phyloP scores from a whole-genome alignment of 2,329 filamentous ascomycete genomes.

The Colletotrichum sp. region DNA sequence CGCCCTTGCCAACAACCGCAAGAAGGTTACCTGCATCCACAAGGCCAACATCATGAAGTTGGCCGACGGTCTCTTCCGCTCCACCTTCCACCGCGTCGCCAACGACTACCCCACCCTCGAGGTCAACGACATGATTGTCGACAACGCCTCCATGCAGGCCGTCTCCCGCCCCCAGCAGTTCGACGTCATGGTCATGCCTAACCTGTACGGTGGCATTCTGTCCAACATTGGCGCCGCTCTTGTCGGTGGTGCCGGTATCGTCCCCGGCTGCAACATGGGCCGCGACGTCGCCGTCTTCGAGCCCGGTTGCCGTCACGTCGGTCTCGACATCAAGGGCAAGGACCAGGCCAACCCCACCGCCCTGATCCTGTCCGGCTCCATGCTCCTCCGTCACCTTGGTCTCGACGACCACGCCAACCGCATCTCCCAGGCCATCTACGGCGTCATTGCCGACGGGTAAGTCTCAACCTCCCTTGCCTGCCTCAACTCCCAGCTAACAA shows the following conservation, averaged over 20 bases:
- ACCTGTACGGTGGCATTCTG: constrained; percentile 97
- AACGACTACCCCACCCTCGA: constrained; percentile 96
- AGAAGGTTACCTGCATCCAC: constrained; percentile 99
- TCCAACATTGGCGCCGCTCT: constrained; percentile 99
- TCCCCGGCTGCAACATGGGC: constrained; percentile 99
- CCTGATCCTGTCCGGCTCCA: constrained; percentile 91
- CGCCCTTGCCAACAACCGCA: constrained; percentile 96
- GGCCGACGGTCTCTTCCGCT: constrained; percentile 97
- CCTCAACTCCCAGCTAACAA: constrained; percentile 42
- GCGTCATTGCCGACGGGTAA: constrained; percentile 87
- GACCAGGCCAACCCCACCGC: constrained; percentile 99
- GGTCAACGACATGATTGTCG: constrained; percentile 99
- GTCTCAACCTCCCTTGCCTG: constrained; percentile 35
- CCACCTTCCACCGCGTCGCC: constrained; percentile 91
- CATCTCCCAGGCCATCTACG: constrained; percentile 85
- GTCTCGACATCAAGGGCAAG: constrained; percentile 99
- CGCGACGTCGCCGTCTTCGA: constrained; percentile 98
- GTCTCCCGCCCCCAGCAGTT: constrained; percentile 97
- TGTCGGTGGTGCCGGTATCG: constrained; percentile 94
- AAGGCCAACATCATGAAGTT: constrained; percentile 99
- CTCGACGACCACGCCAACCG: constrained; percentile 98
- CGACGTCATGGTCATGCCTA: constrained; percentile 99
- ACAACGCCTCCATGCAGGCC: constrained; percentile 99
- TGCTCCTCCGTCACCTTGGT: constrained; percentile 96
- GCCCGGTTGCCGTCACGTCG: constrained; percentile 98